phyloP scores from a whole-genome alignment of 164 flowering plant species.

The Umbilicus rupestris region DNA sequence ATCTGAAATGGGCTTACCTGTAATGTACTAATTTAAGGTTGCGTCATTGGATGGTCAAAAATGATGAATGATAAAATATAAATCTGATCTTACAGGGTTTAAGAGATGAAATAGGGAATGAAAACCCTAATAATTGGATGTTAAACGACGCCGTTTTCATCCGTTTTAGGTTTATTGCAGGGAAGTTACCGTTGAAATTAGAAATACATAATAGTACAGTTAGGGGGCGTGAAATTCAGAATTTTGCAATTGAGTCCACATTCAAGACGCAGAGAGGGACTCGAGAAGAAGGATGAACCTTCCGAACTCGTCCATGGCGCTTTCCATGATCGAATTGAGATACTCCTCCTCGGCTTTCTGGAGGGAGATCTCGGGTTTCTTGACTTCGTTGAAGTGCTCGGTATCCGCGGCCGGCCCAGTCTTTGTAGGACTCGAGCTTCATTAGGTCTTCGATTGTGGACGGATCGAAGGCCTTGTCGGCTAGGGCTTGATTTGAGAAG shows the following conservation, averaged over 20 bases:
- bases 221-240: neutral
- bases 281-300: conserved; percentile 50
- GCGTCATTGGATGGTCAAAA: too few species aligned
- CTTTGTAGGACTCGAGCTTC: conserved; percentile 68
- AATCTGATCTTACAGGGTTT: too few species aligned
- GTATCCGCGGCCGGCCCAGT: conserved; percentile 68
- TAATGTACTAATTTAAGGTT: too few species aligned
- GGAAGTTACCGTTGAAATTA: neutral
- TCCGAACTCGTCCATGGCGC: conserved; percentile 59
- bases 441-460: conserved; percentile 57
- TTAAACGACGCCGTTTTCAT: too few species aligned
- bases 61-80: too few species aligned
- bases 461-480: conserved; percentile 70
- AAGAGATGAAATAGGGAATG: too few species aligned
- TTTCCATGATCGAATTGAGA: conserved; percentile 57
- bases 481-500: conserved; percentile 52
- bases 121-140: too few species aligned
- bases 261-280: neutral
- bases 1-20: too few species aligned
- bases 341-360: conserved; percentile 51
- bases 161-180: too few species aligned
- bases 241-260: neutral
- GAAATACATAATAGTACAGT: neutral
- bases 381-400: conserved; percentile 25
- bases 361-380: conserved; percentile 41